Conservation (phyloP, 768 basidiomycete genomes). For the Suillus weaverae region DNA sequence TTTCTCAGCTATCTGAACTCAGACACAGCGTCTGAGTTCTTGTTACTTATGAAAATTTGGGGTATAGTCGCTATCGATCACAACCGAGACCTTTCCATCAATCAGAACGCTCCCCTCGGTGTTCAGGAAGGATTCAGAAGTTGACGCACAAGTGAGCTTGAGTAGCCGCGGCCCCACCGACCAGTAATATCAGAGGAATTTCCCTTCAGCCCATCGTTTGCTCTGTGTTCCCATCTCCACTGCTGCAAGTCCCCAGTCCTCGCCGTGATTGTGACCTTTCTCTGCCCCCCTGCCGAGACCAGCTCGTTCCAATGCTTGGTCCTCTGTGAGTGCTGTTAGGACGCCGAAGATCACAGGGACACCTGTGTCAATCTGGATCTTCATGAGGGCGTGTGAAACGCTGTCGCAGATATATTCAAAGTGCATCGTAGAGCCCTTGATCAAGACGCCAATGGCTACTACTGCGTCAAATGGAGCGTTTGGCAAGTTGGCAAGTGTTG, state of each 20-base stretch:
- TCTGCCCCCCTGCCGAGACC: slow-evolving; percentile 70
- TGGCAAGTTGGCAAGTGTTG: slow-evolving; percentile 42
- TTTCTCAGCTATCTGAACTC: background rate
- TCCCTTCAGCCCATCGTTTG: slow-evolving; percentile 69
- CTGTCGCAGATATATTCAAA: slow-evolving; percentile 98
- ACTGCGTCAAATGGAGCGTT: slow-evolving; percentile 86
- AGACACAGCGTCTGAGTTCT: background rate
- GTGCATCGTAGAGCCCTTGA: slow-evolving; percentile 98
- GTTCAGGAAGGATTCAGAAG: background rate
- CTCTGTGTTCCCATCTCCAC: slow-evolving; percentile 85
- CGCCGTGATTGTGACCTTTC: slow-evolving; percentile 95
- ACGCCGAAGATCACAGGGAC: slow-evolving; percentile 97
- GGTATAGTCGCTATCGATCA: background rate
- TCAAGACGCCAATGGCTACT: slow-evolving; percentile 96
- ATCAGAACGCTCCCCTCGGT: background rate
- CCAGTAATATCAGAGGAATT: slow-evolving; percentile 39
- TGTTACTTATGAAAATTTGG: background rate
- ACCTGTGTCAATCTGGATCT: slow-evolving; percentile 89
- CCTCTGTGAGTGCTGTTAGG: slow-evolving; percentile 86
- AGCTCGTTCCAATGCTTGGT: slow-evolving; percentile 94
- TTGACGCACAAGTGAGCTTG: background rate
- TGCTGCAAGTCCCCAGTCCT: slow-evolving; percentile 96
- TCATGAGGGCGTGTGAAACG: slow-evolving; percentile 93
- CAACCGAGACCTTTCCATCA: background rate
- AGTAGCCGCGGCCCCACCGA: background rate